Percentiles rank a stretch among this genome's conserved stretches.
Conservation (phyloP, 2,329 filamentous ascomycete species). For the Fusarium ramigenum region DNA sequence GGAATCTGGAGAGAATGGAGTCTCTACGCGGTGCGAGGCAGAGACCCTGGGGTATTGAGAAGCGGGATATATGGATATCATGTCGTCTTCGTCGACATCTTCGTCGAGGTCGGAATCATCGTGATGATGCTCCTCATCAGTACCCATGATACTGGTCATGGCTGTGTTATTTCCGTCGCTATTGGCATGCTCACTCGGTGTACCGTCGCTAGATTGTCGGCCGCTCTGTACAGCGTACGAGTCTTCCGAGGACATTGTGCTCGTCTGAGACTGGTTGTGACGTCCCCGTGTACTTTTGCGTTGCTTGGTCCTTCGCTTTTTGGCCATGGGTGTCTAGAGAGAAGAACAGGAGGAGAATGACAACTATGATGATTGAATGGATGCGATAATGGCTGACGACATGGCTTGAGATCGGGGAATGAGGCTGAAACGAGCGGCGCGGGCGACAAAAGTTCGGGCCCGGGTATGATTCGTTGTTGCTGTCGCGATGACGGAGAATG, state of each 20-base stretch:
- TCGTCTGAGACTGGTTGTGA: constrained; percentile 40
- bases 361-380: constrained; percentile 24
- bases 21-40: constrained; percentile 48
- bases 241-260: constrained; percentile 48
- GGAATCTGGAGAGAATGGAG: constrained; percentile 46
- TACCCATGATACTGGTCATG: constrained; percentile 51
- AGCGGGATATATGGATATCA: constrained; percentile 55
- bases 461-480: constrained; percentile 2
- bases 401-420: constrained; percentile 33
- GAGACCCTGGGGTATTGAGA: constrained; percentile 53
- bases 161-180: constrained; percentile 49
- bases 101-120: constrained; percentile 41
- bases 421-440: constrained; percentile 30
- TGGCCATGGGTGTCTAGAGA: constrained; percentile 47
- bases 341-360: neutral
- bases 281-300: constrained; percentile 38
- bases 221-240: constrained; percentile 42
- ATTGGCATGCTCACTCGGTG: constrained; percentile 44
- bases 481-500: constrained; percentile 1
- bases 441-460: constrained; percentile 13
- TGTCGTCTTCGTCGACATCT: constrained; percentile 47
- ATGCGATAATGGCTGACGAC: constrained; percentile 27
- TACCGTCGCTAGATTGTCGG: constrained; percentile 48
- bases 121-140: constrained; percentile 47
- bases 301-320: constrained; percentile 45